phyloP scores from a whole-genome alignment of 1,139 yeast genomes.

The Kodamaea sp. region DNA sequence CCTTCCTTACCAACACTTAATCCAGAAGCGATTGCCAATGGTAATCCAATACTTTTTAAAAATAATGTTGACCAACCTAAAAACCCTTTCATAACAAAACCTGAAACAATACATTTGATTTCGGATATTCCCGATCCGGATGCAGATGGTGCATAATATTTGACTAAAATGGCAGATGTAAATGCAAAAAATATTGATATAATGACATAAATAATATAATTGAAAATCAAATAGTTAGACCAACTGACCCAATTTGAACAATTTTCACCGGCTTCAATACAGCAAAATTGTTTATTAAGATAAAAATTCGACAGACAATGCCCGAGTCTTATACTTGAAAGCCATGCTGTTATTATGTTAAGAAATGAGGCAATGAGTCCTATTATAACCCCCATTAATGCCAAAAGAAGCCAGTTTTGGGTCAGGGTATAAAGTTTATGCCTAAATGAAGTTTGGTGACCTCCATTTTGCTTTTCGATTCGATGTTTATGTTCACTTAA shows the following conservation, averaged over 20 bases:
- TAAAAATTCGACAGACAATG: conserved; percentile 70
- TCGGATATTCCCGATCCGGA: conserved; percentile 98
- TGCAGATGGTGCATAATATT: conserved; percentile 77
- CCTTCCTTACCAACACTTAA: conserved; percentile 82
- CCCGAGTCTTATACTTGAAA: conserved; percentile 77
- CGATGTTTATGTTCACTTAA: conserved; percentile 49
- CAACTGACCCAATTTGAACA: conserved; percentile 60
- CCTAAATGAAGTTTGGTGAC: conserved; percentile 17
- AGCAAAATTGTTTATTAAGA: conserved; percentile 74
- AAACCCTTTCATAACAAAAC: conserved; percentile 78
- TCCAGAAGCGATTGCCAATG: conserved; percentile 82
- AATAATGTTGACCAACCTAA: conserved; percentile 68
- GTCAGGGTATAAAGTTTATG: conserved; percentile 42
- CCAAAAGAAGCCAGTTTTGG: conserved; percentile 73
- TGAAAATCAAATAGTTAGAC: conserved; percentile 40
- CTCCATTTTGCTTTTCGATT: conserved; percentile 16
- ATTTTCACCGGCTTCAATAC: conserved; percentile 46
- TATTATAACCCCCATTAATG: conserved; percentile 67
- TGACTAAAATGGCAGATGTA: conserved; percentile 65
- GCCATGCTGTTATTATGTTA: conserved; percentile 79
- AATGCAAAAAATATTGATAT: conserved; percentile 62
- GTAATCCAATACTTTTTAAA: conserved; percentile 77
- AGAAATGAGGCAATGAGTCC: conserved; percentile 82
- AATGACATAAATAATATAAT: conserved; percentile 57
- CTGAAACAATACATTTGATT: conserved; percentile 91